Base-by-base conservation (phyloP, 2,329 filamentous ascomycete genomes). In the Acephala macrosclerotiorum region DNA sequence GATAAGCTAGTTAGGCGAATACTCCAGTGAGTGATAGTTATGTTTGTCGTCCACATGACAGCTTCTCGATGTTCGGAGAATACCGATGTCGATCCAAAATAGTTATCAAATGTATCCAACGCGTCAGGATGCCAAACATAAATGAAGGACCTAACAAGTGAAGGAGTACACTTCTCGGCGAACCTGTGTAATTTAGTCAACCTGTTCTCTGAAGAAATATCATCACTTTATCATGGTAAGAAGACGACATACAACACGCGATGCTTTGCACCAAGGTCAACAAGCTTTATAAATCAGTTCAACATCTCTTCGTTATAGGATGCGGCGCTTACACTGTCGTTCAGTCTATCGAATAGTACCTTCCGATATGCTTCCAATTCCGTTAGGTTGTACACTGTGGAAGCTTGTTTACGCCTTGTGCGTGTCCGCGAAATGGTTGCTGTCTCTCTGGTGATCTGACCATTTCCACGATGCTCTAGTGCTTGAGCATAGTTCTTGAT, bases 81-180 rank as follows among this genome's bases (percentile, higher is more conserved):
- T 7, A 59, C 29, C 12, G 70, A 69, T 0, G 67, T 60, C 14
- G 61, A 33, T 7, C 64, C 64, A 55, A 72, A 69, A 59, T 72
- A 70, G 33, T 60, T 66, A 35, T 72, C 69, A n/a, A 71, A 64
- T 1, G 70, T 66, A 40, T 70, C 70, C 20, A 72, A 53, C 25
- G 65, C 64, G 33, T 72, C 69, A 0, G 68, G 64, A 65, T 72
- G 70, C 66, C 68, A 72, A 20, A 72, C 60, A 33, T 68, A 70
- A 5, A 72, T 65, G 25, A 72, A 71, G 1, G 65, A 56, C 42
- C 59, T 62, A 8, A 72, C 65, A 12, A 72, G 40, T 8, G 53
- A 57, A 20, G 68, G 68, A n/a, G 59, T 68, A 35, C 65, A 70
- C 51, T 66, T 70, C 47, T 71, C 51, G 1, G 60, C 51, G 55